Base-by-base conservation (phyloP, 208 protist genomes). In the Sergeia podlipaevii region DNA sequence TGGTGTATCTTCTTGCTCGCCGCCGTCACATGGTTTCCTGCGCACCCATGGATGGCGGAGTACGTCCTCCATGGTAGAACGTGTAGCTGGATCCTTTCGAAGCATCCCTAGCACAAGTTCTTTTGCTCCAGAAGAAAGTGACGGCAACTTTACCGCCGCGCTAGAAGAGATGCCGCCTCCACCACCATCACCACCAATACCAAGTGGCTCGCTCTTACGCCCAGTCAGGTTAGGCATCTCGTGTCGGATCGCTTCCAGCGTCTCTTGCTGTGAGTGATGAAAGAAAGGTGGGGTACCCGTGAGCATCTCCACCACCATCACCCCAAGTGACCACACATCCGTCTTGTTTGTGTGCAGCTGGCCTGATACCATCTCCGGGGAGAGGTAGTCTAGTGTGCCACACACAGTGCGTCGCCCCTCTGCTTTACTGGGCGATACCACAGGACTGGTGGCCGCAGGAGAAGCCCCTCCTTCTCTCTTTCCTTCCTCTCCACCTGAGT, bases 321-420 rank as follows among this genome's bases (percentile, higher is more conserved):
- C 81, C 7, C 89, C 89, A 0, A 96, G 74, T n/a, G 86, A 92
- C 86, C 89, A 96, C 7, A 96, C 77, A 58, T 96, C 89, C 32
- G 84, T 87, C 30, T 86, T 79, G 17, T 20, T 49, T 1, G 70
- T 77, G 70, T 91, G 79, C 30, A 68, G 60, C 30, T 59, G 41
- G 24, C 77, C 76, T 21, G 39, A 36, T 6, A 98, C 62, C 85
- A 99, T 97, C 78, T 99, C 98, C 2, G 98, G 98, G 0, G 98
- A 96, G 5, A 99, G 69, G 69, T 99, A 99, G 70, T 99, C 98
- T 1, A 99, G 83, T 3, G 98, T 99, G n/a, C 98, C 97, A 54
- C 95, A 98, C 5, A 97, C 73, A 4, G 93, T 97, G 21, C 45
- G 57, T 56, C 43, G 78, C 20, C 53, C 32, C 27, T 36, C 43